These are phyloP conservation scores for Populus hybrid DNA, from an alignment of 441 rosid genomes.

Conservation along the genomic window DNA sequence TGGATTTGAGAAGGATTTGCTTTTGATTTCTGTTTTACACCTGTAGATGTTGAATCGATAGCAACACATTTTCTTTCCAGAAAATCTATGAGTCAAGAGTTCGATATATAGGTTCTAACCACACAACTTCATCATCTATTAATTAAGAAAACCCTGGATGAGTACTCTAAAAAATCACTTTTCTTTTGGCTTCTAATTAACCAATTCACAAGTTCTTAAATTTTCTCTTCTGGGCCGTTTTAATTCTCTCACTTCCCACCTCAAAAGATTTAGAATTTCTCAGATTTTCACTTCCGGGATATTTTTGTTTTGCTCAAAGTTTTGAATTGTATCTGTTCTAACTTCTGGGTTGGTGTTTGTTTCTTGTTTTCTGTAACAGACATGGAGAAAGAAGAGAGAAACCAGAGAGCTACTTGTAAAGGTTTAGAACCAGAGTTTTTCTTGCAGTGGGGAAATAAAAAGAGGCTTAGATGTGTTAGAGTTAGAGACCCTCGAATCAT, in stretches of 20 bases:
- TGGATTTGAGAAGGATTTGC: slow-evolving; percentile 1
- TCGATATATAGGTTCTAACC: too few relatives aligned
- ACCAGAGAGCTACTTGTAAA: slow-evolving; percentile 34
- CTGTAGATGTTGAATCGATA: slow-evolving; percentile 26
- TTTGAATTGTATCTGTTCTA: not conserved
- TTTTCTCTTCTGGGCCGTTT: slow-evolving; percentile 14
- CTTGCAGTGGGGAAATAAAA: slow-evolving; percentile 71
- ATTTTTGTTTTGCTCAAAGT: not conserved
- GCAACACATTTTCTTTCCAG: not conserved
- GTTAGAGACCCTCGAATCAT: slow-evolving; percentile 52
- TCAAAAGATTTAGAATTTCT: not conserved
- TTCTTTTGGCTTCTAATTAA: not conserved
- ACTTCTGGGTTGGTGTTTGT: not conserved
- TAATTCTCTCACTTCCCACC: not conserved
- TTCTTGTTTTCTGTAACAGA: slow-evolving; percentile 14
- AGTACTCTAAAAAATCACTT: not conserved
- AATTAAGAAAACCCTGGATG: not conserved
- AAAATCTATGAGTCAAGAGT: too few relatives aligned
- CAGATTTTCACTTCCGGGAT: not conserved
- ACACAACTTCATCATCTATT: not conserved
- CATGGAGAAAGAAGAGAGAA: slow-evolving; percentile 51
- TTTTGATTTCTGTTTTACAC: slow-evolving; percentile 11
- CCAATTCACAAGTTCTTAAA: not conserved
- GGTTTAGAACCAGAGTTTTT: slow-evolving; percentile 56
- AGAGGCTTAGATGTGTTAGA: slow-evolving; percentile 72